Evolutionary conservation across 495 filamentous ascomycete genomes (phyloP).

Genomic region (Lophium mytilinum): DNA sequence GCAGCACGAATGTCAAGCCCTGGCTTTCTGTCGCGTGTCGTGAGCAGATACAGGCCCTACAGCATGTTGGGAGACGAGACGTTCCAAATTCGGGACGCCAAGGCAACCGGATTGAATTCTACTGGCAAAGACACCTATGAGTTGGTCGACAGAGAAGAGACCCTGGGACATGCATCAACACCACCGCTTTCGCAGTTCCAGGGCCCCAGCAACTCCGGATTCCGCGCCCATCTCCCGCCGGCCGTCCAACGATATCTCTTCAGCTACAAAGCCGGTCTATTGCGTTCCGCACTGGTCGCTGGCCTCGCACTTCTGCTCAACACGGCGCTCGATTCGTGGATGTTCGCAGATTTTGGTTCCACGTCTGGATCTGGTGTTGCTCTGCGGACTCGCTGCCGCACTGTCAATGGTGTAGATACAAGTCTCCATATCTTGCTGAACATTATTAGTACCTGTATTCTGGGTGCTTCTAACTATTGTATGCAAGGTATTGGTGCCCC

Average conservation of each 20-base stretch:
- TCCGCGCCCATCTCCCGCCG: background rate
- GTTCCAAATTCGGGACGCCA: background rate
- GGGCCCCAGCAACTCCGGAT: background rate
- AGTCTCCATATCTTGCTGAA: background rate
- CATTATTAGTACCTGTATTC: background rate
- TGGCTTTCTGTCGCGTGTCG: no score
- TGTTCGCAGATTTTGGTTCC: background rate
- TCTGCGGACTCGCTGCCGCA: background rate
- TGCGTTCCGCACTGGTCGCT: no score
- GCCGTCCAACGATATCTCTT: background rate
- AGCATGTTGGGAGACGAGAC: background rate
- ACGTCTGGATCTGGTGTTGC: background rate
- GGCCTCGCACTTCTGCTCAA: no score
- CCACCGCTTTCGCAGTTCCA: no score
- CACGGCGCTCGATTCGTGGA: background rate
- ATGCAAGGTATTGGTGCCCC: background rate
- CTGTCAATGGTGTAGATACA: background rate
- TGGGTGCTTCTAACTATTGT: background rate
- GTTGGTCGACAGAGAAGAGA: background rate
- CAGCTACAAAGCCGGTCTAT: background rate
- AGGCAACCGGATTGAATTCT: background rate
- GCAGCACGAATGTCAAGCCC: no score
- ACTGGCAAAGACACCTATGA: background rate
- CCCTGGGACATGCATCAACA: background rate
- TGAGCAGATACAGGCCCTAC: no score